Evolutionary conservation across 139 green algal species (phyloP).

Genomic region (Dunaliella sp.): DNA sequence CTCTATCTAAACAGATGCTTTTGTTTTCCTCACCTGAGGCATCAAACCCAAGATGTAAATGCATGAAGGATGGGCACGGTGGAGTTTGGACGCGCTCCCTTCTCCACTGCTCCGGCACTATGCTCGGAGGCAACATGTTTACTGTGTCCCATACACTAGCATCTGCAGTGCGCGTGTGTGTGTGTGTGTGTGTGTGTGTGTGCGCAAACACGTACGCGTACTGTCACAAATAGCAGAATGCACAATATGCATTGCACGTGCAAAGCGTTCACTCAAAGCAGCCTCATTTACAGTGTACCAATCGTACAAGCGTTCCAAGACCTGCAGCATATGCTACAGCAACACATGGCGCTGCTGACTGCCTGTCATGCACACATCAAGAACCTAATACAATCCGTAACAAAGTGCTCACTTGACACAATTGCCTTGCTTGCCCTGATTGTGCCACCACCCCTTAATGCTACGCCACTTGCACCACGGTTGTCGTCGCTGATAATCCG

Average conservation of each 20-base stretch:
- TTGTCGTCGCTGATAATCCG: conserved; percentile 64
- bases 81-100: conserved; percentile 48
- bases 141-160: conserved; percentile 87
- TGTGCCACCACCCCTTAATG: conserved; percentile 38
- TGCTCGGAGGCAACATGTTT: conserved; percentile 65
- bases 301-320: neutral
- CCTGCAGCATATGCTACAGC: neutral
- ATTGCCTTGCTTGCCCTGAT: conserved; percentile 49
- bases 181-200: too few relatives aligned
- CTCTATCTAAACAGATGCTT: too few relatives aligned
- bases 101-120: conserved; percentile 47
- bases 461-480: conserved; percentile 52
- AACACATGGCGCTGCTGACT: neutral
- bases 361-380: neutral
- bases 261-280: neutral
- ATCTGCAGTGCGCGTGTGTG: too few relatives aligned
- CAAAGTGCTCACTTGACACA: conserved; percentile 39
- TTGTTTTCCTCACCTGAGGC: conserved; percentile 60
- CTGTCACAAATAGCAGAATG: neutral
- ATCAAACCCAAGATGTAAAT: conserved; percentile 94
- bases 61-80: conserved; percentile 90
- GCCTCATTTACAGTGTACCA: neutral
- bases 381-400: neutral
- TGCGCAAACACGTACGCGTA: neutral
- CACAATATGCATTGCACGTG: neutral